These are phyloP conservation scores for Thalassiosira livingstoniorum DNA, from an alignment of 352 stramenopile genomes.

Conservation along the genomic window DNA sequence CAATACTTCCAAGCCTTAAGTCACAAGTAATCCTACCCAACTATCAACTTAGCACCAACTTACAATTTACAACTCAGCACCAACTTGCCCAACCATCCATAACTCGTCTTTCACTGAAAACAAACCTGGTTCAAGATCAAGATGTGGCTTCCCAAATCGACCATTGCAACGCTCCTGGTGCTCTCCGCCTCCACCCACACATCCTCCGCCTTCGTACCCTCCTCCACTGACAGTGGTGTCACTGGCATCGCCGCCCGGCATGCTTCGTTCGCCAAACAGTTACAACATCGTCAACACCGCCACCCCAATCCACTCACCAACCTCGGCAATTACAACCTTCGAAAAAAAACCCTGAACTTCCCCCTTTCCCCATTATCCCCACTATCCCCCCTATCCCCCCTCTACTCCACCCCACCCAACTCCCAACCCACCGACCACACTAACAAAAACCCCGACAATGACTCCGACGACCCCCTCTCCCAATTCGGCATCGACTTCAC, in stretches of 20 bases:
- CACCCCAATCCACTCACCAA: not conserved
- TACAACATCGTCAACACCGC: not conserved
- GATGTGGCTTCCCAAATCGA: not conserved
- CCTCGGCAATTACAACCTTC: too few relatives aligned
- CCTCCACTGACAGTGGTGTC: too few relatives aligned
- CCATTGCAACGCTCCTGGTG: not conserved
- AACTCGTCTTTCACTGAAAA: too few relatives aligned
- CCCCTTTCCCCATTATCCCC: too few relatives aligned
- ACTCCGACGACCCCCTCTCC: constrained; percentile 33
- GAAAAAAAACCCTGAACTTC: too few relatives aligned
- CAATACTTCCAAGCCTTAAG: too few relatives aligned
- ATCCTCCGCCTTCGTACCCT: not conserved
- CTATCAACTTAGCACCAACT: too few relatives aligned
- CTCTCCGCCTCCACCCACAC: not conserved
- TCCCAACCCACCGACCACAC: not conserved
- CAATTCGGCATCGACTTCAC: constrained; percentile 49
- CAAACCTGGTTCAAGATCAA: too few relatives aligned
- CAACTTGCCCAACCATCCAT: too few relatives aligned
- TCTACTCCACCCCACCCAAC: not conserved
- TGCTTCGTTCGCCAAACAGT: not conserved
- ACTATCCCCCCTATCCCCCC: not conserved
- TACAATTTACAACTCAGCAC: too few relatives aligned
- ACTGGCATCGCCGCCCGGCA: not conserved
- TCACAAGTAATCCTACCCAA: too few relatives aligned
- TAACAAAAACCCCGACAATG: not conserved